These are phyloP conservation scores for Atractiella rhizophila DNA, from an alignment of 768 basidiomycete genomes.

Conservation along the genomic window DNA sequence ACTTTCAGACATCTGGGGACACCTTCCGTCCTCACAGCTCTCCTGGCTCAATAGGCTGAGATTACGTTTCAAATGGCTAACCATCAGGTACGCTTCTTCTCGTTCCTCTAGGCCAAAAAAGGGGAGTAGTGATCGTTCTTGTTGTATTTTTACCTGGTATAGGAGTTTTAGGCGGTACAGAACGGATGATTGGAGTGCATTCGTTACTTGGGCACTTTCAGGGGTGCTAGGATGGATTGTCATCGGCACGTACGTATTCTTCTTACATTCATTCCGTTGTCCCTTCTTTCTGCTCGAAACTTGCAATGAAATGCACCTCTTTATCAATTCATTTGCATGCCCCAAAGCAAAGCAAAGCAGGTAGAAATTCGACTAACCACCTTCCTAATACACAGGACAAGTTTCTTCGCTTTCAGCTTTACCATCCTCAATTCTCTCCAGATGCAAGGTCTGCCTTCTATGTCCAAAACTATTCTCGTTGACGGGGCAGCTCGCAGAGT, in stretches of 20 bases:
- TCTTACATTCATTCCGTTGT: background rate
- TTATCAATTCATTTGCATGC: background rate
- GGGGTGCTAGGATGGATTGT: constrained; percentile 90
- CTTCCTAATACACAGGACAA: constrained; percentile 41
- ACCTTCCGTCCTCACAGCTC: constrained; percentile 51
- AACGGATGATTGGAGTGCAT: constrained; percentile 87
- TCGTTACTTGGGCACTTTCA: constrained; percentile 83
- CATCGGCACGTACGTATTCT: constrained; percentile 51
- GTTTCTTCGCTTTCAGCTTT: constrained; percentile 83
- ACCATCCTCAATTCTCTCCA: constrained; percentile 64
- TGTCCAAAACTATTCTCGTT: too few relatives aligned
- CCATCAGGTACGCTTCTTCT: too few relatives aligned
- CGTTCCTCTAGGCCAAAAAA: too few relatives aligned
- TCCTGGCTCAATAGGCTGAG: constrained; percentile 73
- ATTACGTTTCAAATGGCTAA: constrained; percentile 93
- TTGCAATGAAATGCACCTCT: background rate
- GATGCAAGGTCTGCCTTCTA: constrained; percentile 43
- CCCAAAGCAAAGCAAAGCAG: background rate
- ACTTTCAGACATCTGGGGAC: background rate
- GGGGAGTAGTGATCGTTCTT: too few relatives aligned
- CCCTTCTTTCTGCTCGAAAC: background rate
- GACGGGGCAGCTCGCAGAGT: too few relatives aligned
- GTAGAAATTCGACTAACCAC: constrained; percentile 15
- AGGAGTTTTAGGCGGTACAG: constrained; percentile 85
- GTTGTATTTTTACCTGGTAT: too few relatives aligned